Evolutionary conservation across 768 basidiomycete species (phyloP).

Genomic region (Tulasnella sp.): DNA sequence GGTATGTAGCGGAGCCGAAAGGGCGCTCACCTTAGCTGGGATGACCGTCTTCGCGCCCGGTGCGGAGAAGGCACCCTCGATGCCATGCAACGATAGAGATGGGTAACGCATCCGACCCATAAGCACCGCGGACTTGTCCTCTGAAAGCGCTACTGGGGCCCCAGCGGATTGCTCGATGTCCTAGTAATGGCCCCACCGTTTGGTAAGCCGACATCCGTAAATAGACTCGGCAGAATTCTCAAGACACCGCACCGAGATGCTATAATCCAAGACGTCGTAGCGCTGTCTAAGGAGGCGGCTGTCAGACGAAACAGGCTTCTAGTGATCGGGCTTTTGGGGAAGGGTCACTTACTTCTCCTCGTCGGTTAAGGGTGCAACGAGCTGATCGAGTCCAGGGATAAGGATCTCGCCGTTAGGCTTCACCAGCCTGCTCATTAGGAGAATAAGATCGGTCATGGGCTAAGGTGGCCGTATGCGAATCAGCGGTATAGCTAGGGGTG

Average conservation of each 20-base stretch:
- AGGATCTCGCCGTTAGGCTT: slow-evolving; percentile 77
- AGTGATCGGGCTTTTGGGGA: slow-evolving; percentile 8
- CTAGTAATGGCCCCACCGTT: slow-evolving; percentile 37
- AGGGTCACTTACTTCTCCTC: slow-evolving; percentile 61
- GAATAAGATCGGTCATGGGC: slow-evolving; percentile 92
- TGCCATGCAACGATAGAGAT: slow-evolving; percentile 89
- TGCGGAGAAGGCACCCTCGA: slow-evolving; percentile 90
- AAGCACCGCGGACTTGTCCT: slow-evolving; percentile 75
- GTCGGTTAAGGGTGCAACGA: slow-evolving; percentile 72
- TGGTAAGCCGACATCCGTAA: slow-evolving; percentile 46
- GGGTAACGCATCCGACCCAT: slow-evolving; percentile 96
- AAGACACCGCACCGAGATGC: slow-evolving; percentile 38
- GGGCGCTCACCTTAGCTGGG: slow-evolving; percentile 65
- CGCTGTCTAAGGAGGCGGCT: slow-evolving; percentile 53
- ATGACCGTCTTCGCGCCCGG: slow-evolving; percentile 91
- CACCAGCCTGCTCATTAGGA: slow-evolving; percentile 84
- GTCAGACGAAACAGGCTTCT: background rate
- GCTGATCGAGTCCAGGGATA: slow-evolving; percentile 84
- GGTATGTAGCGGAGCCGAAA: background rate
- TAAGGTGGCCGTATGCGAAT: slow-evolving; percentile 41
- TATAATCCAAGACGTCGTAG: slow-evolving; percentile 75
- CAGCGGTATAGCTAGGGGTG: background rate
- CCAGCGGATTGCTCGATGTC: slow-evolving; percentile 81
- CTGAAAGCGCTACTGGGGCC: slow-evolving; percentile 70
- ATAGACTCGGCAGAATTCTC: slow-evolving; percentile 15